Evolutionary conservation across 2,329 filamentous ascomycete species (phyloP), one percentile per base, ranked within the genome.

Genomic region (Ophiobolus disseminans): DNA sequence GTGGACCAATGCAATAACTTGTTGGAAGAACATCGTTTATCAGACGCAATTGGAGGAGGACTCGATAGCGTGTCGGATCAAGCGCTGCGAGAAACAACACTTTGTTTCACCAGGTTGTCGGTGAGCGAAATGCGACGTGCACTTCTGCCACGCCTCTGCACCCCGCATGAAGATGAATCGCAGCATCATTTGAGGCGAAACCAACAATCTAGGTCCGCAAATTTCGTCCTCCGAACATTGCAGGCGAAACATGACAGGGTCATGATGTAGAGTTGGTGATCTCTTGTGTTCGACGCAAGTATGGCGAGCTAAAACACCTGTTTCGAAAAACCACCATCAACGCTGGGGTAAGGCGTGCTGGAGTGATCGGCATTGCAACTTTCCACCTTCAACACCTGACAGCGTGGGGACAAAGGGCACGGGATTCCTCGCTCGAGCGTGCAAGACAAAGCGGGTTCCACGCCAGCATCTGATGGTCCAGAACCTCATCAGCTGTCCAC

Each of bases 281-380:
- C 28, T 35, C 16, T 20, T 16, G 25, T 14, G n/a, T n/a, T 13
- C 14, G 37, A 4, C 48, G 19, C 44, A 48, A 16, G 45, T 48
- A 22, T 38, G 16, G 46, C 31, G 43, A 49, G 40, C 44, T 44
- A 35, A 31, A 34, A 40, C 14, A 19, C 17, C 19, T 44, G 53
- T 57, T 53, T 57, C 50, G 45, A 55, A 48, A 50, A 41, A 35
- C 31, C 40, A 42, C 44, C 42, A 42, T 49, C 19, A 23, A 32
- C 44, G 21, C 20, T 31, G 17, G 36, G 16, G 35, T 48, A 43
- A 47, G 53, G 46, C 40, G 41, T 55, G 59, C 53, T 51, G 52
- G 47, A 34, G 45, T 48, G 55, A 60, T 62, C 56, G 48, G 50
- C 61, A 48, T 31, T 45, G 53, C 38, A 39, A 51, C n/a, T 45